Base-by-base conservation (phyloP, 163 green algal species). In the Scenedesmus sp. region DNA sequence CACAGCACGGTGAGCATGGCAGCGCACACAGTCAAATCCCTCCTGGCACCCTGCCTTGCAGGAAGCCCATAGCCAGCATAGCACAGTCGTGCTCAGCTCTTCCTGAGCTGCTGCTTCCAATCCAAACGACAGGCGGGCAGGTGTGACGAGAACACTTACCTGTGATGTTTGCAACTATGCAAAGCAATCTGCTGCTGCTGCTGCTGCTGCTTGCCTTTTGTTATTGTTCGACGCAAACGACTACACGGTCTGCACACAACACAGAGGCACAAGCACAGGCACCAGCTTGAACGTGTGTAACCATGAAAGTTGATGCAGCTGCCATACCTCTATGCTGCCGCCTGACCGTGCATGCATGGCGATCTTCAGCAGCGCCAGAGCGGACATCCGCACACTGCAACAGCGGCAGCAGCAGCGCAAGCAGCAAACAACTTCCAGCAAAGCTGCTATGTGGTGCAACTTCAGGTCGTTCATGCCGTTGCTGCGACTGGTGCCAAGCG, bases 301-400 rank as follows among this genome's bases (percentile, higher is more conserved):
- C 81, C 3, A 44, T 42, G 18, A 33, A 26, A 16, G 44, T 18
- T 40, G 53, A 20, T 59, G 73, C 79, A 30, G 84, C 82, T 43
- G 37, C 33, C 93, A 10, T 61, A 99, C 97, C 95, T 99, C 98
- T 0, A 99, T 92, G 68, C 96, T 97, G 59, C 97, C 98, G 4
- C 98, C 97, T 10, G 96, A 98, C 56, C 94, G 90, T 16, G 97
- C 96, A 91, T 99, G 98, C 95, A 99, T 98, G 0, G 96, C 96
- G 88, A 99, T 99, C 91, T 99, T 99, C 12, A 99, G 93, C 61
- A 99, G 92, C 2, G 98, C 97, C 49, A 99, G 93, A 1, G 97
- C 97, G 1, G 97, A 99, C 70, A 99, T 97, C 24, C 95, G 93
- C 43, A 99, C 97, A 49, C 96, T 98, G 92, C 81, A 88, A 73